These are phyloP conservation scores for Gleditsia sinensis DNA, from an alignment of 306 rosid genomes.

Conservation along the genomic window DNA sequence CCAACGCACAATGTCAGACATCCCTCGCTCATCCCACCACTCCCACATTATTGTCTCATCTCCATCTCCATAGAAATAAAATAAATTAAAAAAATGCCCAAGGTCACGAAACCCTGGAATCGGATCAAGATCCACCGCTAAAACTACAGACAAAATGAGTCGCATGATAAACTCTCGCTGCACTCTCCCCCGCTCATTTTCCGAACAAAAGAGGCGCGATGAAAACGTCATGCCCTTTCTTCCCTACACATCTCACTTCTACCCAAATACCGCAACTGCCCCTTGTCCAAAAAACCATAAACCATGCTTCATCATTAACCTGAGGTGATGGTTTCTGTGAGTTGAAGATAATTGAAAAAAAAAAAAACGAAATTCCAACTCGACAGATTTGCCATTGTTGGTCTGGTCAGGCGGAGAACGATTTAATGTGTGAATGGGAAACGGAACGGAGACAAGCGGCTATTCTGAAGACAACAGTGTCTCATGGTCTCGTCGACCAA, in stretches of 20 bases:
- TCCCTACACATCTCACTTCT: constrained; percentile 37
- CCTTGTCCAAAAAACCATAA: neutral
- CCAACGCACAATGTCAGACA: too few relatives aligned
- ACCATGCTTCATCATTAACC: neutral
- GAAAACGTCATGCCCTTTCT: constrained; percentile 44
- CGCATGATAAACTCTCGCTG: too few relatives aligned
- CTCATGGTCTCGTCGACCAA: constrained; percentile 7
- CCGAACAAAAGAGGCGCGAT: constrained; percentile 42
- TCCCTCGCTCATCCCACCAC: too few relatives aligned
- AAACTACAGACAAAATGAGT: too few relatives aligned
- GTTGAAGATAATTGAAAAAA: too few relatives aligned
- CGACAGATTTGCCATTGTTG: too few relatives aligned
- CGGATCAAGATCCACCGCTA: neutral
- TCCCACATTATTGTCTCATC: too few relatives aligned
- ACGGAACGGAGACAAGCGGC: neutral
- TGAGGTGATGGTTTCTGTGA: too few relatives aligned
- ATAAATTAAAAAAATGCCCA: too few relatives aligned
- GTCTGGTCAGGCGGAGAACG: neutral
- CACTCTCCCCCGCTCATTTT: too few relatives aligned
- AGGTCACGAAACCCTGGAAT: too few relatives aligned
- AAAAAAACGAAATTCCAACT: neutral
- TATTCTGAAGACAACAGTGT: constrained; percentile 36
- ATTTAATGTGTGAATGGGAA: neutral
- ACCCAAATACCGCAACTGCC: neutral
- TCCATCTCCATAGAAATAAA: neutral